Percentiles rank a stretch among this genome's conserved stretches.
These are phyloP conservation scores for Arbutus unedo DNA, from an alignment of 148 eudicot genomes.

Conservation along the genomic window DNA sequence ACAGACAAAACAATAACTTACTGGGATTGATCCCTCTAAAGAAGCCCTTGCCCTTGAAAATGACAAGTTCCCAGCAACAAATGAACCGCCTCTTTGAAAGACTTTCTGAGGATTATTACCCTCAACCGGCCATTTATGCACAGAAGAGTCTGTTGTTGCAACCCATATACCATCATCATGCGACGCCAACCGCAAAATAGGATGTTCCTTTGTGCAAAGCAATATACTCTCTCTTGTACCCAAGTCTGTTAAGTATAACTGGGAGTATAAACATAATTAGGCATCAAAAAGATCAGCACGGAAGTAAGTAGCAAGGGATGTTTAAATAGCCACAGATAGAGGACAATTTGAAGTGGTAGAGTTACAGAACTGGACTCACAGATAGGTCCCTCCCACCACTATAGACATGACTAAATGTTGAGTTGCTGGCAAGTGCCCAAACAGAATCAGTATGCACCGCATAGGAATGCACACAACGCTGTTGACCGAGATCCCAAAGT, in stretches of 20 bases:
- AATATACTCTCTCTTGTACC: slow-evolving; percentile 88
- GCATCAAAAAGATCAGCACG: slow-evolving; percentile 17
- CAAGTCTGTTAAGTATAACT: slow-evolving; percentile 93
- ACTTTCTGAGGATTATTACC: slow-evolving; percentile 66
- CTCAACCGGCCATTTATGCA: slow-evolving; percentile 93
- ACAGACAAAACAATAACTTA: slow-evolving; percentile 35
- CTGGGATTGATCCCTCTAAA: slow-evolving; percentile 86
- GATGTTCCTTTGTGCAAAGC: slow-evolving; percentile 81
- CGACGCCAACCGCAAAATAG: slow-evolving; percentile 73
- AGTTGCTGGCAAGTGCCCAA: slow-evolving; percentile 97
- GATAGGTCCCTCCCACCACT: slow-evolving; percentile 98
- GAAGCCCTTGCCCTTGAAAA: slow-evolving; percentile 99
- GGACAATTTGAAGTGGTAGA: not conserved
- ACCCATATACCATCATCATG: slow-evolving; percentile 90
- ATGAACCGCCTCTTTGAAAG: slow-evolving; percentile 84
- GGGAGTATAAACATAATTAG: slow-evolving; percentile 21
- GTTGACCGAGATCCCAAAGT: slow-evolving; percentile 99
- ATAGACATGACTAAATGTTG: slow-evolving; percentile 89
- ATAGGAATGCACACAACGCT: slow-evolving; percentile 93
- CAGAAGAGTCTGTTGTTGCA: slow-evolving; percentile 89
- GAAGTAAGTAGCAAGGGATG: not conserved
- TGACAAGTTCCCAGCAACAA: slow-evolving; percentile 95
- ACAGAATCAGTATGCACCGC: slow-evolving; percentile 99
- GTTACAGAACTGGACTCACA: slow-evolving; percentile 45
- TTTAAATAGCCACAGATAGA: not conserved